Base-by-base conservation (phyloP, 2,329 filamentous ascomycete species). In the Penicillium sp. region DNA sequence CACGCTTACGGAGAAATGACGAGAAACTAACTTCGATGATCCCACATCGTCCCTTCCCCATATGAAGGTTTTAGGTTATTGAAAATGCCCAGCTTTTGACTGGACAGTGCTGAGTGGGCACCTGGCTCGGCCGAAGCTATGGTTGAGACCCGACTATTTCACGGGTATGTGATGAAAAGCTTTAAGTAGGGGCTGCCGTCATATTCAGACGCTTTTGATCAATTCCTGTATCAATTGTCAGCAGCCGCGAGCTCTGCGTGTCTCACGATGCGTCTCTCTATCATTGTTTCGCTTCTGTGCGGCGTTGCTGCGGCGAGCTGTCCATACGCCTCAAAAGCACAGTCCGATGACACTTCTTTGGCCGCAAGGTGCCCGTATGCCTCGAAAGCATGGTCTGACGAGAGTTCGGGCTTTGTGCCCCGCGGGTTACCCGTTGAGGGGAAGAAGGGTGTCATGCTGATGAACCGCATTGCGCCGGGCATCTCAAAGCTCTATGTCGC, bases 391-490 rank as follows among this genome's bases (percentile, higher is more conserved):
- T 16, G 35, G 12, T 40, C 35, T 40, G 16, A n/a, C 5, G 35
- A 40, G 35, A 6, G 9, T 18, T 40, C 35, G 35, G 35, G 35
- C 16, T 40, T 40, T 14, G 35, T 18, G 16, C 35, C 35, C 35
- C 35, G 35, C 16, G 35, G 35, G 35, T 18, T 40, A 16, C 35
- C 35, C 35, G 35, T 40, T 18, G 35, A 40, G 35, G 35, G 35
- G 35, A 40, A 40, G 35, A 42, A 57, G 23, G 58, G 58, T 24
- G 23, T 52, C 26, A 55, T 60, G 43, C 21, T 57, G 42, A 56
- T 57, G 38, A 57, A 60, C 47, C 55, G 50, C 9, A 60, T 60
- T 43, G 56, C 47, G 14, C 58, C 58, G 5, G 53, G 52, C 8
- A 47, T 48, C 3, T 55, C 51, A 12, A 33, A 51, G 5, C 42